phyloP scores from a whole-genome alignment of 257 asterid genomes.

The Gentiana macrophylla region DNA sequence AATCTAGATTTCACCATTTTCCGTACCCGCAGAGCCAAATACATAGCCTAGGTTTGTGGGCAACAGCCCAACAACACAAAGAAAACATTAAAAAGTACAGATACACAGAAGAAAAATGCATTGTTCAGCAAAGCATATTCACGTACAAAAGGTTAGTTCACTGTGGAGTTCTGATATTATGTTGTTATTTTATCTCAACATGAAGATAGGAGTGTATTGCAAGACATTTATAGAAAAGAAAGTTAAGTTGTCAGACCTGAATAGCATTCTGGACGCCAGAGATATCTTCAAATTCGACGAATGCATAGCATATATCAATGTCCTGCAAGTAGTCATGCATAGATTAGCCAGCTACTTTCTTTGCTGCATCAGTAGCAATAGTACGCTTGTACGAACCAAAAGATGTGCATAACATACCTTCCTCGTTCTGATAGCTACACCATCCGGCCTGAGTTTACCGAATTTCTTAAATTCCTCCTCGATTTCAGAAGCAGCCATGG shows the following conservation, averaged over 20 bases:
- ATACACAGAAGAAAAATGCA: not conserved
- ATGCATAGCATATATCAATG: slow-evolving; percentile 87
- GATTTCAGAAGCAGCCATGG: slow-evolving; percentile 79
- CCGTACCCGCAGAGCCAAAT: too few species aligned
- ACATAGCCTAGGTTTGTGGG: too few species aligned
- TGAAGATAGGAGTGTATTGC: too few species aligned
- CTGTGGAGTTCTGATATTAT: not conserved
- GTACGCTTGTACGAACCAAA: not conserved
- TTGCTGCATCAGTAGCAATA: not conserved
- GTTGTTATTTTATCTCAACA: too few species aligned
- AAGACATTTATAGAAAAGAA: too few species aligned
- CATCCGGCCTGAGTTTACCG: slow-evolving; percentile 76
- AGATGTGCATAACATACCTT: slow-evolving; percentile 44
- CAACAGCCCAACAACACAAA: too few species aligned
- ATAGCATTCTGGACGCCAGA: slow-evolving; percentile 93
- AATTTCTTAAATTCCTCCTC: slow-evolving; percentile 92
- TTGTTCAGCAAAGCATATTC: not conserved
- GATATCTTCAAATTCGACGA: slow-evolving; percentile 88
- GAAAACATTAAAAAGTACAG: too few species aligned
- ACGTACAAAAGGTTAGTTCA: not conserved
- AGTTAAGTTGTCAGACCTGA: slow-evolving; percentile 39
- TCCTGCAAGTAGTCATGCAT: slow-evolving; percentile 43
- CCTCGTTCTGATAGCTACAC: slow-evolving; percentile 96
- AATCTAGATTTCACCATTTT: too few species aligned
- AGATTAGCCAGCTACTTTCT: slow-evolving; percentile 1